Evolutionary conservation across 495 filamentous ascomycete genomes (phyloP).

Genomic region (Penicillium crystallinum): DNA sequence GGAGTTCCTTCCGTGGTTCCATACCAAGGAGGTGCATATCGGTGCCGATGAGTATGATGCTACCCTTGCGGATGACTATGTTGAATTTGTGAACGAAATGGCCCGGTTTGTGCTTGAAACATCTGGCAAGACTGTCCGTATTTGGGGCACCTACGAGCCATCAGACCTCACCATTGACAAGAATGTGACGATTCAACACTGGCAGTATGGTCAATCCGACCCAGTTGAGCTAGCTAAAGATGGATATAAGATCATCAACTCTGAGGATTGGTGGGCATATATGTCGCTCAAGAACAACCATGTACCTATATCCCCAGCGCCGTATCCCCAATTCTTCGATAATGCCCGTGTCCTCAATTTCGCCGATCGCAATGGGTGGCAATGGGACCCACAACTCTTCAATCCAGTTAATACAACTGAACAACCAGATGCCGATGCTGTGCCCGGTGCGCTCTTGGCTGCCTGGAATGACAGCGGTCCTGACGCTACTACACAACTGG

Average conservation of each 20-base stretch:
- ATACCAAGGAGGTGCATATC: conserved; percentile 52
- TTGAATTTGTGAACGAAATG: conserved; percentile 51
- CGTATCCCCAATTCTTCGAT: conserved; percentile 52
- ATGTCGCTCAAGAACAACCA: conserved; percentile 53
- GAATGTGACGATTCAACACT: conserved; percentile 49
- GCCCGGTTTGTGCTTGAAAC: conserved; percentile 37
- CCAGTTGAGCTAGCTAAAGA: conserved; percentile 35
- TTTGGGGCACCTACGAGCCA: conserved; percentile 52
- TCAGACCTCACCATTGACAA: conserved; percentile 33
- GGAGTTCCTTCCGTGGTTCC: conserved; percentile 53
- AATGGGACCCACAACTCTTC: conserved; percentile 48
- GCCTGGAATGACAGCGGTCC: conserved; percentile 56
- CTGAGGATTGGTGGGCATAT: conserved; percentile 55
- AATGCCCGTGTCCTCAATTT: conserved; percentile 45
- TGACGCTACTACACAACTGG: conserved; percentile 51
- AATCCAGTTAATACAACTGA: conserved; percentile 41
- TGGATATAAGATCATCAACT: conserved; percentile 48
- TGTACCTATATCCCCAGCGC: conserved; percentile 46
- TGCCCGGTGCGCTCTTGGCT: conserved; percentile 48
- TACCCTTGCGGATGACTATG: conserved; percentile 46
- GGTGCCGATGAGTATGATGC: conserved; percentile 54
- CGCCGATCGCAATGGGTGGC: conserved; percentile 34
- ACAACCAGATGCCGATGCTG: conserved; percentile 24
- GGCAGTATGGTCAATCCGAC: conserved; percentile 55
- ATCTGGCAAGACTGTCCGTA: conserved; percentile 43